A percentile compares a stretch with the other conserved stretches of the same genome.
Conservation (phyloP, 2,329 filamentous ascomycete species). For the Coniosporium tulheliwenetii region DNA sequence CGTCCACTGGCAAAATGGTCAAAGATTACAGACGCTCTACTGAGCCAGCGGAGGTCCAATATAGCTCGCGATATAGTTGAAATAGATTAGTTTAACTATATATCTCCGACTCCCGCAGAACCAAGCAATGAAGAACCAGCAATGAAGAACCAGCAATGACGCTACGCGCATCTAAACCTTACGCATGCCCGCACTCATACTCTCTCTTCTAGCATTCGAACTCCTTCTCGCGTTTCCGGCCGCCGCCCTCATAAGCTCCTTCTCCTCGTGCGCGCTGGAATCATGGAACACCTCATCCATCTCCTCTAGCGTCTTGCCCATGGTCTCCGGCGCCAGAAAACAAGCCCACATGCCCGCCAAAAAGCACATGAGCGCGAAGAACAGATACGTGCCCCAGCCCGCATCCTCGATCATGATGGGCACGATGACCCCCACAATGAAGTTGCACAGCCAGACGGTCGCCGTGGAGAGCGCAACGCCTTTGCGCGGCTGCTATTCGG, state of each 20-base stretch:
- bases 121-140: too few relatives aligned
- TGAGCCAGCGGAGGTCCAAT: too few relatives aligned
- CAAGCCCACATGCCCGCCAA: conserved; percentile 7
- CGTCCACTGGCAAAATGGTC: too few relatives aligned
- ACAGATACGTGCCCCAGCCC: conserved; percentile 9
- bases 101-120: too few relatives aligned
- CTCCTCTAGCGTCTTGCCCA: conserved; percentile 11
- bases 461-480: conserved; percentile 9
- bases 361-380: conserved; percentile 8
- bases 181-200: neutral
- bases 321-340: conserved; percentile 12
- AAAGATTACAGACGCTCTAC: too few relatives aligned
- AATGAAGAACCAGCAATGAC: too few relatives aligned
- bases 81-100: too few relatives aligned
- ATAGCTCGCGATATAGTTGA: too few relatives aligned
- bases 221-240: neutral
- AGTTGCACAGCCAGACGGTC: conserved; percentile 11
- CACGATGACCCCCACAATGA: conserved; percentile 7
- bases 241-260: neutral
- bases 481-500: conserved; percentile 12
- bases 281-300: conserved; percentile 13
- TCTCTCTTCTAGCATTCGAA: neutral
- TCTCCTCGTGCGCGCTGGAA: neutral
- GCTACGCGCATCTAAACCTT: too few relatives aligned
- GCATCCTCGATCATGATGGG: conserved; percentile 6